Evolutionary conservation across 495 filamentous ascomycete genomes (phyloP).

Genomic region (Cryomyces minteri): DNA sequence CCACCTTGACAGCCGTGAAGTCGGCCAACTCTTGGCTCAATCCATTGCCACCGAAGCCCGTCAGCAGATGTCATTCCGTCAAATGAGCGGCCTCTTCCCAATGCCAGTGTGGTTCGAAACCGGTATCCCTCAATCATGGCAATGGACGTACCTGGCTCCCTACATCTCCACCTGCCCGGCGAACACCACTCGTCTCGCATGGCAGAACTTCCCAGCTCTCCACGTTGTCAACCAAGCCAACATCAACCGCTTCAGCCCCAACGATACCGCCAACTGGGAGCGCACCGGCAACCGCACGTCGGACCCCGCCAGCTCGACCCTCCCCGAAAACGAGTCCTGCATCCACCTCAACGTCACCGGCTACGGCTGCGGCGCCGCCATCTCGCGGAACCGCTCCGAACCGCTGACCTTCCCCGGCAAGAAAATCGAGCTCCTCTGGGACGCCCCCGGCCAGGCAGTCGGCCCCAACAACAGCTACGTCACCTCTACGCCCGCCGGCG

Average conservation of each 20-base stretch:
- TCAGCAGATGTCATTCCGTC: slow-evolving; percentile 79
- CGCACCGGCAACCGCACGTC: slow-evolving; percentile 28
- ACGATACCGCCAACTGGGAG: slow-evolving; percentile 34
- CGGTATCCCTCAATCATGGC: slow-evolving; percentile 71
- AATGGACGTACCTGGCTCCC: slow-evolving; percentile 70
- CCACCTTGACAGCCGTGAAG: too few relatives aligned
- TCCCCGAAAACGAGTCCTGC: slow-evolving; percentile 28
- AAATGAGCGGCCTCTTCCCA: too few relatives aligned
- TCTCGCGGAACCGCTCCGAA: slow-evolving; percentile 44
- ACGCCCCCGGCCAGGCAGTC: slow-evolving; percentile 43
- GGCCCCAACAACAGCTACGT: slow-evolving; percentile 72
- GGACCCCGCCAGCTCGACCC: slow-evolving; percentile 24
- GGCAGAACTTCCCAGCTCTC: too few relatives aligned
- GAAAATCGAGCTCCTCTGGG: slow-evolving; percentile 54
- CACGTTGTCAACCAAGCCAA: slow-evolving; percentile 64
- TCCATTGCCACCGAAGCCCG: slow-evolving; percentile 71
- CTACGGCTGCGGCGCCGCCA: slow-evolving; percentile 38
- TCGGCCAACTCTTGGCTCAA: slow-evolving; percentile 55
- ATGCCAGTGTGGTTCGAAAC: slow-evolving; percentile 77
- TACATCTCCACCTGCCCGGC: slow-evolving; percentile 65
- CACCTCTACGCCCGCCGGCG: slow-evolving; percentile 38
- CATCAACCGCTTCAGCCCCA: slow-evolving; percentile 35
- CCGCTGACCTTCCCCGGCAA: slow-evolving; percentile 64
- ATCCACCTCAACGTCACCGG: slow-evolving; percentile 29
- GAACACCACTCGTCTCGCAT: slow-evolving; percentile 56